Evolutionary conservation across 2,329 filamentous ascomycete species (phyloP), one percentile per base, ranked within the genome.

Genomic region (Colletotrichum sp.): DNA sequence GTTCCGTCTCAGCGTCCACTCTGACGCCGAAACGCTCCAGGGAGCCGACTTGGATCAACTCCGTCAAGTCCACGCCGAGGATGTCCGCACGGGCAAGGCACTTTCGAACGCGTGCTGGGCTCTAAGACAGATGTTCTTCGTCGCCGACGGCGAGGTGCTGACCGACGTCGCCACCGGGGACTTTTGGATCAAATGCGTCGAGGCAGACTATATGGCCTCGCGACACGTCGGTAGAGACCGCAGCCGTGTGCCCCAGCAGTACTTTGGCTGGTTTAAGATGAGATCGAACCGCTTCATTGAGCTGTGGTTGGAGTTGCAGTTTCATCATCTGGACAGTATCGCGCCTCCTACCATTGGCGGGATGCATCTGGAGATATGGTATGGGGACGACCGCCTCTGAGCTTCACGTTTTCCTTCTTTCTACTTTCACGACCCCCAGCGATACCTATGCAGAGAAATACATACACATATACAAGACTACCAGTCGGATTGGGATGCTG

Each of bases 151-250:
- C 21, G 66, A 69, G 66, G 52, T 69, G 13, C 30, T 60, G 16
- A 24, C 52, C 24, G 66, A 69, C 34, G 52, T 43, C 52, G 66
- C 52, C 24, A 30, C 32, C 24, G 66, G 32, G 10, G 66, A 69
- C 24, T 69, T 69, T 12, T 69, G 52, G 52, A 60, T 69, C 66
- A 69, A 69, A 43, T 69, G 32, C 52, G 30, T 69, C 52, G 21
- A 69, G 66, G 66, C 66, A 8, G 30, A 43, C 52, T 60, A 59
- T 60, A 16, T 21, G 14, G 30, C 32, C 30, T 39, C 21, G 9
- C 30, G 32, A 21, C 52, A 60, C 6, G 21, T 6, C 32, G 14
- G 24, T 48, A 12, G 64, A 52, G 43, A 48, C 43, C 13, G 4
- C 6, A n/a, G 12, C 30, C 52, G 66, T 48, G 9, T 60, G 52